Evolutionary conservation across 148 eudicot genomes (phyloP).

Genomic region (Camellia sinensis): DNA sequence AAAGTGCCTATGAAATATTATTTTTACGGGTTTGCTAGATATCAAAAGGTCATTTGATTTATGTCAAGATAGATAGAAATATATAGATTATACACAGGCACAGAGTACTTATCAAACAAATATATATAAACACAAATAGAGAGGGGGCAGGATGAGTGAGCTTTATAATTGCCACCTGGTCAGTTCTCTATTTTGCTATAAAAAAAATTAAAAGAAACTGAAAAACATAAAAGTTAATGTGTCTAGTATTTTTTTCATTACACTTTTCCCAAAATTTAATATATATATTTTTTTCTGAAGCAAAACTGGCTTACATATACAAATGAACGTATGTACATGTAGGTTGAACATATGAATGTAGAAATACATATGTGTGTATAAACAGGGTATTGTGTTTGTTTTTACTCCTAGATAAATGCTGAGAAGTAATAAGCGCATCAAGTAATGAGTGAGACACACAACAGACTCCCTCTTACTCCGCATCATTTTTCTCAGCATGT

Average conservation of each 20-base stretch:
- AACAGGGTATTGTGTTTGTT: neutral
- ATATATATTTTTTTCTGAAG: too few species aligned
- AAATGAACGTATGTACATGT: too few species aligned
- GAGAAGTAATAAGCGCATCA: too few species aligned
- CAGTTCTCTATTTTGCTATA: neutral
- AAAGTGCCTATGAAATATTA: neutral
- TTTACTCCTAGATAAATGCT: too few species aligned
- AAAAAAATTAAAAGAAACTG: neutral
- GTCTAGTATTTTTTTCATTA: neutral
- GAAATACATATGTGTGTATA: too few species aligned
- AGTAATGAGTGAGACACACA: neutral
- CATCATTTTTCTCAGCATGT: neutral
- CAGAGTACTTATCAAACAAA: too few species aligned
- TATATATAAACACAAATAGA: neutral
- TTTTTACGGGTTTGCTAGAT: neutral
- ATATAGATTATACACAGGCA: too few species aligned
- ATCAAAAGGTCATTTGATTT: neutral
- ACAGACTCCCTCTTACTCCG: neutral
- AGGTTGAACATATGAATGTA: too few species aligned
- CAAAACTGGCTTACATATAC: too few species aligned
- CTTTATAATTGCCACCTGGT: neutral
- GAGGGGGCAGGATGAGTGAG: neutral
- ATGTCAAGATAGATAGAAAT: neutral
- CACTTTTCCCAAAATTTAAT: too few species aligned
- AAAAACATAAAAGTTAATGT: neutral